A percentile compares a stretch with the other conserved stretches of the same genome.
These are phyloP conservation scores for Russula emetica DNA, from an alignment of 768 basidiomycete genomes.

Conservation along the genomic window DNA sequence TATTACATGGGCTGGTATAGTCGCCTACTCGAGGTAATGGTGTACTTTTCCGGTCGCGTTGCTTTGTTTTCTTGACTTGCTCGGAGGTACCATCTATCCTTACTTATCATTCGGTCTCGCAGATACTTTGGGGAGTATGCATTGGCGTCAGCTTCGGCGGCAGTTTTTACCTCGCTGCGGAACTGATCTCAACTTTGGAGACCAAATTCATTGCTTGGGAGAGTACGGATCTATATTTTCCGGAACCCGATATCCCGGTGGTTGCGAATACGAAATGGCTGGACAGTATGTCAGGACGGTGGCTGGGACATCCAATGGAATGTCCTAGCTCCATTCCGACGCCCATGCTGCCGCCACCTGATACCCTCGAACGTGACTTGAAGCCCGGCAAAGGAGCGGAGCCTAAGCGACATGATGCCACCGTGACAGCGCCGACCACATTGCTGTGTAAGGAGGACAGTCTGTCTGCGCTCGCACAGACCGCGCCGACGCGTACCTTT, in stretches of 20 bases:
- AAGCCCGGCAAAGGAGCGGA: no score
- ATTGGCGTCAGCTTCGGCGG: constrained; percentile 58
- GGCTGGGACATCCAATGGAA: constrained; percentile 73
- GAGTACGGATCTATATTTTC: constrained; percentile 46
- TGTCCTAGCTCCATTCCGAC: no score
- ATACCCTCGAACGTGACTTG: no score
- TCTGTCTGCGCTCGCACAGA: no score
- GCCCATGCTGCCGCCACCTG: no score
- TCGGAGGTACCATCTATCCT: constrained; percentile 57
- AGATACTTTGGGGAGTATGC: constrained; percentile 69
- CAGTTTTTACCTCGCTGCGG: constrained; percentile 50
- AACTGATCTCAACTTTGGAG: constrained; percentile 52
- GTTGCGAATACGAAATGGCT: constrained; percentile 75
- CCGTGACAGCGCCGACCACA: no score
- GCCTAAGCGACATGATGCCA: no score
- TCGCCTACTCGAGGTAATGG: constrained; percentile 75
- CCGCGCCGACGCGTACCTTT: no score
- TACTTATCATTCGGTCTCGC: constrained; percentile 72
- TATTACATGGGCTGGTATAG: constrained; percentile 52
- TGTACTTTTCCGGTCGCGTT: not conserved
- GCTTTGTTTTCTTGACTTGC: not conserved
- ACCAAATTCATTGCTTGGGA: constrained; percentile 54
- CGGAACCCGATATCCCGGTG: constrained; percentile 55
- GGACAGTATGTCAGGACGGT: constrained; percentile 77
- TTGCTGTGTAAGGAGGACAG: no score